A percentile compares a stretch with the other conserved stretches of the same genome.
These are phyloP conservation scores for Vigna nakashimae DNA, from an alignment of 306 rosid species.

Conservation along the genomic window DNA sequence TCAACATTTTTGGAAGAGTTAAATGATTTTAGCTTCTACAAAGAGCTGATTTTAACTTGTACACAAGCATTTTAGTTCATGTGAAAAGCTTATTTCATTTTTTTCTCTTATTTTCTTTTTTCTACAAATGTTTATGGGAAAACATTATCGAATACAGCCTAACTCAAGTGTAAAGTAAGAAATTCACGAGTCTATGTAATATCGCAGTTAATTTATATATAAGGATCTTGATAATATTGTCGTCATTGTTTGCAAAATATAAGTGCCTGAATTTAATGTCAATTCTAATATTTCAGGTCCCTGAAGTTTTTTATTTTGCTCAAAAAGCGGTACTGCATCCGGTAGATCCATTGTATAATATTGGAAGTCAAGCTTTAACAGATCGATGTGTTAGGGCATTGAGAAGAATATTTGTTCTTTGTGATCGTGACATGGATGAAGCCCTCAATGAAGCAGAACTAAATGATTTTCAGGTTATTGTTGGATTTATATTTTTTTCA, in stretches of 20 bases:
- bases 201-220: constrained; percentile 22
- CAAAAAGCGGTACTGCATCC: constrained; percentile 95
- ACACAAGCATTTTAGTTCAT: neutral
- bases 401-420: constrained; percentile 85
- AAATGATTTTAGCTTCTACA: too few relatives aligned
- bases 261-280: constrained; percentile 36
- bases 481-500: constrained; percentile 23
- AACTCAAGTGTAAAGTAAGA: constrained; percentile 20
- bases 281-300: constrained; percentile 63
- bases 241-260: constrained; percentile 33
- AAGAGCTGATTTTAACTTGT: neutral
- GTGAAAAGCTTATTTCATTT: neutral
- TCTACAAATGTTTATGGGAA: too few relatives aligned
- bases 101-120: too few relatives aligned
- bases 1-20: too few relatives aligned
- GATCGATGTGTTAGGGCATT: constrained; percentile 80
- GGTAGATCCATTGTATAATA: constrained; percentile 79
- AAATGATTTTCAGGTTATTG: constrained; percentile 88
- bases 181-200: constrained; percentile 13
- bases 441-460: constrained; percentile 88
- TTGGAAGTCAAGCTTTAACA: constrained; percentile 65
- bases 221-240: constrained; percentile 29
- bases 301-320: constrained; percentile 90
- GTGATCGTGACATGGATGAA: constrained; percentile 92
- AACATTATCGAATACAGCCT: too few relatives aligned